phyloP scores from a whole-genome alignment of 805 yeast species.

The Metschnikowia arizonensis region DNA sequence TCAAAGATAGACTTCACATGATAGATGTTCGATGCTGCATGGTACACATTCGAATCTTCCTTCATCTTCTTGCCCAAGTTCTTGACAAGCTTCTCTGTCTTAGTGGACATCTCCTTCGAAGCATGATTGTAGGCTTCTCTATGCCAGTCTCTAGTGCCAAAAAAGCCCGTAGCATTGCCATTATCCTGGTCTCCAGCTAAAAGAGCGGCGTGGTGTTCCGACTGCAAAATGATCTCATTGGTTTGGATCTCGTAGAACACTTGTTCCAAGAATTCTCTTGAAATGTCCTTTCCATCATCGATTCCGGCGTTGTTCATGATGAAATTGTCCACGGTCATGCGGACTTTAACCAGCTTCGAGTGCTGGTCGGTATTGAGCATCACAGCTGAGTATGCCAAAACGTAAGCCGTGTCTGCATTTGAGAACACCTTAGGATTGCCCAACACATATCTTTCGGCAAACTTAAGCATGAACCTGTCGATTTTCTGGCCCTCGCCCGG shows the following conservation, averaged over 20 bases:
- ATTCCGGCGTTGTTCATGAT: conserved; percentile 84
- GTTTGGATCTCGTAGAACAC: conserved; percentile 74
- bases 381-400: conserved; percentile 85
- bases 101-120: conserved; percentile 83
- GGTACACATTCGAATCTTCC: conserved; percentile 51
- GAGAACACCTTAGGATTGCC: conserved; percentile 88
- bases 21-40: conserved; percentile 80
- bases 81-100: conserved; percentile 80
- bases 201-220: conserved; percentile 92
- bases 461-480: conserved; percentile 93
- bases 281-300: conserved; percentile 83
- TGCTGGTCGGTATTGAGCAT: conserved; percentile 94
- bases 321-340: conserved; percentile 88
- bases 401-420: conserved; percentile 91
- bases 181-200: conserved; percentile 54
- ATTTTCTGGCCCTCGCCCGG: conserved; percentile 99
- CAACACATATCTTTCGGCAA: conserved; percentile 85
- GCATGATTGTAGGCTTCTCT: conserved; percentile 90
- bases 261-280: conserved; percentile 62
- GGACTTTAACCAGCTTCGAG: conserved; percentile 74
- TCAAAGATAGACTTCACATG: conserved; percentile 93
- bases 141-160: conserved; percentile 63
- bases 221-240: conserved; percentile 84
- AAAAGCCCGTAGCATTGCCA: conserved; percentile 43
- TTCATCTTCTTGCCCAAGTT: conserved; percentile 50